These are phyloP conservation scores for Kodamaea restingae DNA, from an alignment of 805 yeast genomes.

Conservation along the genomic window DNA sequence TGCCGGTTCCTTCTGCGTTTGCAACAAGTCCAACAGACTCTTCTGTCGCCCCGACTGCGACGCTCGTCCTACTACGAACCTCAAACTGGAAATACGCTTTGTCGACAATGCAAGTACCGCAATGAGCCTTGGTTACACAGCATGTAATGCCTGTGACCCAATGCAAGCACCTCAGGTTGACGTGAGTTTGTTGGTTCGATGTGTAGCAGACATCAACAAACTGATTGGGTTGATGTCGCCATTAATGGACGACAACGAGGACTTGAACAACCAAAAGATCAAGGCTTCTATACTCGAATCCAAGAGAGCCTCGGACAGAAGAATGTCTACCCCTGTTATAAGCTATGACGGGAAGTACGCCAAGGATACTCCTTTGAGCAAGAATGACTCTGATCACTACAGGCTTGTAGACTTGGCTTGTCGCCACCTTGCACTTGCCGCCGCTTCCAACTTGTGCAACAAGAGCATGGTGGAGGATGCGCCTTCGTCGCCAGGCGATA, in stretches of 20 bases:
- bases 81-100: constrained; percentile 45
- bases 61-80: constrained; percentile 37
- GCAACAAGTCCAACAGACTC: constrained; percentile 38
- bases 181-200: constrained; percentile 39
- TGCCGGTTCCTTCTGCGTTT: constrained; percentile 52
- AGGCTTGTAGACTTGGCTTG: constrained; percentile 74
- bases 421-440: constrained; percentile 78
- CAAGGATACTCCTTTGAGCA: constrained; percentile 36
- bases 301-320: constrained; percentile 20
- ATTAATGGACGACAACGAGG: constrained; percentile 43
- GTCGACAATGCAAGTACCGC: constrained; percentile 42
- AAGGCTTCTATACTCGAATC: constrained; percentile 33
- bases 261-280: constrained; percentile 31
- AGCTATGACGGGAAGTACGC: constrained; percentile 20
- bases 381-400: constrained; percentile 65
- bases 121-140: constrained; percentile 38
- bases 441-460: constrained; percentile 45
- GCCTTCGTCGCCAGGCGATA: constrained; percentile 15
- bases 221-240: constrained; percentile 57
- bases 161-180: constrained; percentile 42
- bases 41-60: constrained; percentile 73
- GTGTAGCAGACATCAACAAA: constrained; percentile 54
- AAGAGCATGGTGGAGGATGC: constrained; percentile 13
- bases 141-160: constrained; percentile 59
- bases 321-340: constrained; percentile 29